Conservation (phyloP, 805 yeast genomes). For the Starmerella ratchasimensis region DNA sequence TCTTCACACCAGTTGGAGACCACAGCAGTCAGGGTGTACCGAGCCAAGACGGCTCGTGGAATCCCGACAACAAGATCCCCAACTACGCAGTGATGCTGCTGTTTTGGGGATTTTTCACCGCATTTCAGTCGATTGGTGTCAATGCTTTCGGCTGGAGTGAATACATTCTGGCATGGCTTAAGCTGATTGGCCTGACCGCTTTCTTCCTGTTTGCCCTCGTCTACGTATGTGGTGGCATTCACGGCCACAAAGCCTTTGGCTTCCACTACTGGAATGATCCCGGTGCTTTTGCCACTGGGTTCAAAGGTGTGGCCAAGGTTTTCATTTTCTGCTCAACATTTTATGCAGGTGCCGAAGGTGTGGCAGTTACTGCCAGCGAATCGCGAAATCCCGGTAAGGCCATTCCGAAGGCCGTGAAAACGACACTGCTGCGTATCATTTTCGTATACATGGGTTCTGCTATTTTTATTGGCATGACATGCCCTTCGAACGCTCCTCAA, state of each 20-base stretch:
- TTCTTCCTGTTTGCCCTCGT: conserved; percentile 44
- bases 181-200: conserved; percentile 42
- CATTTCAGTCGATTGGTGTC: conserved; percentile 38
- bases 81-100: conserved; percentile 36
- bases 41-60: conserved; percentile 11
- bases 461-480: conserved; percentile 45
- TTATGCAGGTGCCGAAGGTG: conserved; percentile 46
- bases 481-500: conserved; percentile 40
- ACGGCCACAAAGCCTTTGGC: conserved; percentile 42
- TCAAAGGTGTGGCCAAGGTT: conserved; percentile 35
- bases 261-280: conserved; percentile 46
- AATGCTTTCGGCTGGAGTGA: conserved; percentile 50
- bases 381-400: conserved; percentile 47
- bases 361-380: conserved; percentile 54
- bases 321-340: conserved; percentile 49
- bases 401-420: conserved; percentile 47
- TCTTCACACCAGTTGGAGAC: conserved; percentile 24
- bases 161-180: conserved; percentile 43
- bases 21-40: too few species aligned
- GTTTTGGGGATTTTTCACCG: conserved; percentile 39
- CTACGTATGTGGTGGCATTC: conserved; percentile 42
- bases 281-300: conserved; percentile 32
- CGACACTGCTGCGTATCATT: conserved; percentile 42
- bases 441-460: conserved; percentile 46
- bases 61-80: conserved; percentile 34